phyloP scores from a whole-genome alignment of 768 basidiomycete genomes.

The Strobilomyces echinocephalus region DNA sequence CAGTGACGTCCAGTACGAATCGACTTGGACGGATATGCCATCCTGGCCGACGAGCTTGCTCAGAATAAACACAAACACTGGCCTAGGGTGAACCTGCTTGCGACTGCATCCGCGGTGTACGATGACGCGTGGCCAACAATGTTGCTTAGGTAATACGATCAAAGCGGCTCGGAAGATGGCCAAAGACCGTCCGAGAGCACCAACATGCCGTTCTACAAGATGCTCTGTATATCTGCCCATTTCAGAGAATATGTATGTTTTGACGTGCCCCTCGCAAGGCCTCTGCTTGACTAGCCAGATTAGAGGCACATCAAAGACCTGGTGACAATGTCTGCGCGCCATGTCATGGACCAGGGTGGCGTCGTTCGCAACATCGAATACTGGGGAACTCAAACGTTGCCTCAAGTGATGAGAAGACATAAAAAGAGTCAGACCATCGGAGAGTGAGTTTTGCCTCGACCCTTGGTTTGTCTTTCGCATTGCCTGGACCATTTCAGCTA shows the following conservation, averaged over 20 bases:
- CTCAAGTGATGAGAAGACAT: slow-evolving; percentile 68
- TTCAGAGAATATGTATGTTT: slow-evolving; percentile 63
- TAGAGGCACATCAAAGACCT: slow-evolving; percentile 74
- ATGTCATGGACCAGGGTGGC: slow-evolving; percentile 70
- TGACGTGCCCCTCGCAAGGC: background rate
- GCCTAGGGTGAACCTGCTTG: background rate
- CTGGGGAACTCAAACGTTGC: slow-evolving; percentile 69
- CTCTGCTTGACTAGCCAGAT: background rate
- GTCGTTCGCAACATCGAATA: slow-evolving; percentile 78
- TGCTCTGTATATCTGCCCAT: slow-evolving; percentile 79
- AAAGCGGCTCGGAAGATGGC: background rate
- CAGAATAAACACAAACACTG: background rate
- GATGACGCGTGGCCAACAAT: too few species aligned
- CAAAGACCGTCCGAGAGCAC: background rate
- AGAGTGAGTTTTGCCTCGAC: slow-evolving; percentile 58
- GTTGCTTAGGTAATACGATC: slow-evolving; percentile 17
- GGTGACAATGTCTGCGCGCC: slow-evolving; percentile 63
- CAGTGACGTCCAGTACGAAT: background rate
- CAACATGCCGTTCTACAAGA: slow-evolving; percentile 81
- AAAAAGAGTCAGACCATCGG: slow-evolving; percentile 52
- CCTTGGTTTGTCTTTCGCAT: slow-evolving; percentile 2
- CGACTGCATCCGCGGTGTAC: too few species aligned
- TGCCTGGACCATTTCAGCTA: slow-evolving; percentile 46
- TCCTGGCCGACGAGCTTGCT: background rate
- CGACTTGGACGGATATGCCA: background rate